Base-by-base conservation (phyloP, 192 early-diverging fungal genomes). In the Dissophora globulifera region DNA sequence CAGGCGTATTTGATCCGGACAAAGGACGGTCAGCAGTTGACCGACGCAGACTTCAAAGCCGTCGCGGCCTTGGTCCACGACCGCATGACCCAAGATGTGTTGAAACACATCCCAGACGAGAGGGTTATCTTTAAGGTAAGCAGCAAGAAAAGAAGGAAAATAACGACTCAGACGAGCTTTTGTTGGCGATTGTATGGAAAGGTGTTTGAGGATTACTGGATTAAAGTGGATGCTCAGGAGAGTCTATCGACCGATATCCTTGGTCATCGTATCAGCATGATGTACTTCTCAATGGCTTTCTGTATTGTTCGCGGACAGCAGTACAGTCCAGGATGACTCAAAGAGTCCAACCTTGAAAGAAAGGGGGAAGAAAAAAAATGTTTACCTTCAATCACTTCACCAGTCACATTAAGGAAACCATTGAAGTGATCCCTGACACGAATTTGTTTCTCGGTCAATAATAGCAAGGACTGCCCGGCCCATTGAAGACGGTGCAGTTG, bases 21-120 rank as follows among this genome's bases (percentile, higher is more conserved):
- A 65, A 67, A 79, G 10, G 69, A 75, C 10, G 69, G 42, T 43
- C 52, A 57, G 27, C 45, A 42, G 2, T 65, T 71, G 30, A 75
- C 79, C 67, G 68, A 80, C 46, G 41, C 79, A 60, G 86, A 88
- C 79, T 74, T 88, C 41, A 59, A 59, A 30, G 53, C 64, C 60
- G 69, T 90, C 71, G 65, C 79, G 49, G 63, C 85, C 69, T 38
- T 85, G 42, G 56, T 97, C 65, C 79, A 95, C 63, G 98, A 99
- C 75, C 89, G 96, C 22, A 99, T 99, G 98, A 99, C 96, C 19
- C 94, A 99, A 82, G 62, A 81, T 19, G 67, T 95, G 6, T 76
- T 92, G 26, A 80, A 81, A 48, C 35, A 62, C 13, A 78, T 97
- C 46, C 97, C 95, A 12, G 48, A 72, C 16, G 79, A 87, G 4